Evolutionary conservation across 495 filamentous ascomycete genomes (phyloP), one percentile per base, ranked within the genome.

Genomic region (Hamigera avellanea): DNA sequence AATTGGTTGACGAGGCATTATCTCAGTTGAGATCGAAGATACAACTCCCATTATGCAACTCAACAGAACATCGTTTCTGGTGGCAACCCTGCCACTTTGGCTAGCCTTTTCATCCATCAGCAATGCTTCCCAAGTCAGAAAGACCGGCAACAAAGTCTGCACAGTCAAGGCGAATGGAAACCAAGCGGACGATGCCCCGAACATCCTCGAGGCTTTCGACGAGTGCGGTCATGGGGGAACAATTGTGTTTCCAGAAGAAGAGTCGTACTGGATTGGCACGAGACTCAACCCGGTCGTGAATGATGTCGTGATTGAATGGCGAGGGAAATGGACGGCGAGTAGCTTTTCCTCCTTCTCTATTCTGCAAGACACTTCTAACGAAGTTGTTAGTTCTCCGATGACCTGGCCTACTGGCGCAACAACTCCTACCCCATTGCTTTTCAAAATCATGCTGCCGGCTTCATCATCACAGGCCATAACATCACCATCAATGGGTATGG

Each of bases 371-470:
- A 9, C 9, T 23, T 9, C 21, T 23, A 14, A 27, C 8, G 17
- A 35, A 15, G 28, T 17, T 7, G 10, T 25, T 35, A 69, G 64
- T 61, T 73, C 42, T 70, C 66, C 2, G 60, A 67, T 34, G 58
- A 75, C 47, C 45, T 74, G 13, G 44, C 48, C 29, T 75, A 76
- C 52, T 76, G 72, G 72, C 59, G 69, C 36, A 61, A 66, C 35
- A 65, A 75, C 41, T 64, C 21, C 21, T 76, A 73, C 42, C 66
- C 57, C 13, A 57, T 76, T 14, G 46, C 57, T 6, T 76, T 75
- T 44, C 72, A 76, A 39, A 76, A 76, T 45, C 72, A 75, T 44
- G 45, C 49, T 28, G 72, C 72, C 8, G 63, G 63, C 16, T 69
- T 76, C 45, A 46, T 74, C 28, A 52, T 76, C 39, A 60, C 61